phyloP scores from a whole-genome alignment of 2,329 filamentous ascomycete genomes.

The Cercospora beticola region DNA sequence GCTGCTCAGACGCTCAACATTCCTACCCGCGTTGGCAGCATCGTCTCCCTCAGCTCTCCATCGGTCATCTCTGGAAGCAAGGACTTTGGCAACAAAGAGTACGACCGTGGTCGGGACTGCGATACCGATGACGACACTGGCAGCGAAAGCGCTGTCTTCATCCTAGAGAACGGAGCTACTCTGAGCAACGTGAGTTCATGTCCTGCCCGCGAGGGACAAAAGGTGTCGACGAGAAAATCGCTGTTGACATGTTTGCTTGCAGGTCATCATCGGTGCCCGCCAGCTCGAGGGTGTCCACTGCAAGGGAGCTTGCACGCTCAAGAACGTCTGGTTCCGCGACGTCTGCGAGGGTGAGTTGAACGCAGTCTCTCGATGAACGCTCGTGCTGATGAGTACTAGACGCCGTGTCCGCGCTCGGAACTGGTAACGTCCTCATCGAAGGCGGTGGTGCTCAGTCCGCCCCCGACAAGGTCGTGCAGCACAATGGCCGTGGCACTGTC shows the following conservation, averaged over 20 bases:
- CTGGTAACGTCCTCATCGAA: conserved; percentile 37
- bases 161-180: conserved; percentile 52
- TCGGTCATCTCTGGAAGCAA: conserved; percentile 23
- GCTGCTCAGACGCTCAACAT: conserved; percentile 39
- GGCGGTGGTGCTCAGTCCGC: conserved; percentile 44
- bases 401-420: conserved; percentile 40
- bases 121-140: conserved; percentile 30
- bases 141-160: conserved; percentile 52
- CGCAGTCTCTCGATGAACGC: neutral
- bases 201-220: neutral
- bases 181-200: conserved; percentile 45
- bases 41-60: conserved; percentile 34
- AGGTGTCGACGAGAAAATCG: neutral
- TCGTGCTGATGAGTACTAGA: conserved; percentile 22
- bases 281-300: conserved; percentile 55
- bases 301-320: conserved; percentile 49
- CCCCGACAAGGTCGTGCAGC: conserved; percentile 46
- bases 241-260: neutral
- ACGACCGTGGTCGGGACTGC: conserved; percentile 22
- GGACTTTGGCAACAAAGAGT: conserved; percentile 22
- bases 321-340: conserved; percentile 48
- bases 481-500: conserved; percentile 44
- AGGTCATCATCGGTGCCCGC: conserved; percentile 54
- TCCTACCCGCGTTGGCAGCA: conserved; percentile 34
- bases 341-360: conserved; percentile 42